Evolutionary conservation across 495 filamentous ascomycete genomes (phyloP).

Genomic region (Terfezia claveryi): DNA sequence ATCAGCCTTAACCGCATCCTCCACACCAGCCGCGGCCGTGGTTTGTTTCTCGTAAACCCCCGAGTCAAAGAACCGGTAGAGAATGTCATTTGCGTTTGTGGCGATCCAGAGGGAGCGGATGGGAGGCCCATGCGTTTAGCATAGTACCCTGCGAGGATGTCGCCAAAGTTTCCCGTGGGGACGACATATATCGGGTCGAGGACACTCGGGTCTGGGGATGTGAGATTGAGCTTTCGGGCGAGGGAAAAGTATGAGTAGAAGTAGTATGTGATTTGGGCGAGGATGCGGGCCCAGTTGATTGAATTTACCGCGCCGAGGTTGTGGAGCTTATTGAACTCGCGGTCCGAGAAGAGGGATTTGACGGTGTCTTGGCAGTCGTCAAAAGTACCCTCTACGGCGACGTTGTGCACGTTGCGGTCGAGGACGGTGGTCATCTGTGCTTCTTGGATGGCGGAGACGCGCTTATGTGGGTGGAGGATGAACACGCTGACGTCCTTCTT

Average conservation of each 20-base stretch:
- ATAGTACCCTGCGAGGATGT: slow-evolving; percentile 84
- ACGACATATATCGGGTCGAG: slow-evolving; percentile 39
- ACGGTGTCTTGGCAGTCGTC: slow-evolving; percentile 94
- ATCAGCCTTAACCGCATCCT: slow-evolving; percentile 44
- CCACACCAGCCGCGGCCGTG: slow-evolving; percentile 34
- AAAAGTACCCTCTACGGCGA: slow-evolving; percentile 70
- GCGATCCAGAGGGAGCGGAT: slow-evolving; percentile 64
- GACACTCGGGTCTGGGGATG: slow-evolving; percentile 34
- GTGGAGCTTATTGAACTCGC: slow-evolving; percentile 45
- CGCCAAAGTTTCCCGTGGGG: slow-evolving; percentile 91
- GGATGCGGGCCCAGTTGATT: slow-evolving; percentile 76
- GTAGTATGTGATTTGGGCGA: slow-evolving; percentile 88
- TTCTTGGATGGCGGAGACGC: slow-evolving; percentile 69
- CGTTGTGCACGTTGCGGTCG: slow-evolving; percentile 73
- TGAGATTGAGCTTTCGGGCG: slow-evolving; percentile 25
- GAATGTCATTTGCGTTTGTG: slow-evolving; percentile 84
- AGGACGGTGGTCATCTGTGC: slow-evolving; percentile 84
- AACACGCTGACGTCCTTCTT: slow-evolving; percentile 90
- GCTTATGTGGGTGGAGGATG: slow-evolving; percentile 70
- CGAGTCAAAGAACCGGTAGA: slow-evolving; percentile 64
- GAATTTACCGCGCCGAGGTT: slow-evolving; percentile 74
- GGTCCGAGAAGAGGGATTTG: slow-evolving; percentile 74
- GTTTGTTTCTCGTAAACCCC: slow-evolving; percentile 59
- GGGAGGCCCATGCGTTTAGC: slow-evolving; percentile 73
- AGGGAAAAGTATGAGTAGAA: slow-evolving; percentile 77